Evolutionary conservation across 257 asterid genomes (phyloP).

Genomic region (Solanum acaule): DNA sequence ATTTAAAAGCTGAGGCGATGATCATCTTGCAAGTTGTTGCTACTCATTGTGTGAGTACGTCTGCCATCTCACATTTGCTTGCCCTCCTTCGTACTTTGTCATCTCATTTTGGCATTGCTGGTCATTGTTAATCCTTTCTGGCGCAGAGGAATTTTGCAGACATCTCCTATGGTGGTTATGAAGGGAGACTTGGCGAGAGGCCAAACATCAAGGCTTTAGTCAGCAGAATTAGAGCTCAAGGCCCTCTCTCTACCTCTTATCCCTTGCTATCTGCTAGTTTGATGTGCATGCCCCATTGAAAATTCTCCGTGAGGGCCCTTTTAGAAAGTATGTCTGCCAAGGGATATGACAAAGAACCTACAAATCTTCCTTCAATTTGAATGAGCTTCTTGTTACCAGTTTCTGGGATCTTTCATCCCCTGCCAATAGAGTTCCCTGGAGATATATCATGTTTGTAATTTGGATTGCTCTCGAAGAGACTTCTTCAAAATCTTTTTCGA

Average conservation of each 20-base stretch:
- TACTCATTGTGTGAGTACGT: conserved; percentile 36
- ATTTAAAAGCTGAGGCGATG: conserved; percentile 44
- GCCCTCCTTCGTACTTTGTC: background rate
- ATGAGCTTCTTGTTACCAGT: background rate
- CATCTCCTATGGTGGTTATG: conserved; percentile 23
- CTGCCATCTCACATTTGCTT: background rate
- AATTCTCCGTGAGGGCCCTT: background rate
- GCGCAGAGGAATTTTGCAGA: conserved; percentile 18
- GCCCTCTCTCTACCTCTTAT: background rate
- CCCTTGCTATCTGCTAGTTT: background rate
- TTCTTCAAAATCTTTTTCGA: background rate
- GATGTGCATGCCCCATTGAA: background rate
- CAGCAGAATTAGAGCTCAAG: conserved; percentile 33
- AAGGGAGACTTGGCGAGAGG: conserved; percentile 24
- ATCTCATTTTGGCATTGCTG: background rate
- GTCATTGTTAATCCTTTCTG: conserved; percentile 13
- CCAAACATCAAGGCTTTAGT: conserved; percentile 42
- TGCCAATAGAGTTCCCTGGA: background rate
- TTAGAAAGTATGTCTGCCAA: background rate
- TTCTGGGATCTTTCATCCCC: background rate
- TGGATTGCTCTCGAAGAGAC: background rate
- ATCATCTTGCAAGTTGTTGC: conserved; percentile 44
- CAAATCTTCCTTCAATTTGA: background rate
- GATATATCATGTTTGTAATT: background rate
- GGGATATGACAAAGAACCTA: background rate